Evolutionary conservation across 169 alveolate species (phyloP), one percentile per base, ranked within the genome.

Genomic region (Babesia divergens): DNA sequence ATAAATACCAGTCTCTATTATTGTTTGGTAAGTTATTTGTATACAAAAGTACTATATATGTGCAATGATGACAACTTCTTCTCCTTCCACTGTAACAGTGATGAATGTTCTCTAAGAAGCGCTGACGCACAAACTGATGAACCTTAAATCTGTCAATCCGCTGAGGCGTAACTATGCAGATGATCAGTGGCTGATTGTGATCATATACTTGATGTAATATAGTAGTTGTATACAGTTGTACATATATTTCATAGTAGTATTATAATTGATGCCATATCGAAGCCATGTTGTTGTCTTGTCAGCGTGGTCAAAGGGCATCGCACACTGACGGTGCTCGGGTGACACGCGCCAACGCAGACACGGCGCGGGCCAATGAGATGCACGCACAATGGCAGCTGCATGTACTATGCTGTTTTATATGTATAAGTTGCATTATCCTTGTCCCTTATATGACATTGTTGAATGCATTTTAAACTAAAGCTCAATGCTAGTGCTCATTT

Each of bases 311-410:
- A 54, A 54, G 43, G 28, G 65, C 65, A 54, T 54, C 65, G 65
- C 43, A 54, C 11, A 54, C 3, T 24, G 47, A 54, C 49, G 7
- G 65, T 54, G 65, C 47, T 6, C 65, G 65, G 65, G 65, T 54
- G 65, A 54, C 65, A 54, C 31, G 65, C 65, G 47, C 22, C 47
- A 35, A 7, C 3, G 28, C 3, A 5, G 34, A 14, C 43, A 29
- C 55, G 65, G 65, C 24, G 65, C 47, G 65, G 35, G 68, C 68
- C 68, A 58, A 58, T 58, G 22, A 31, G 16, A 26, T 9, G 54
- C 51, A 58, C 68, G 24, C 6, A 58, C 68, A 58, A 37, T 4
- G 14, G n/a, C n/a, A n/a, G n/a, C n/a, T n/a, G n/a, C n/a, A n/a
- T n/a, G n/a, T n/a, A n/a, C n/a, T n/a, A n/a, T n/a, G n/a, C n/a